Percentiles rank a stretch among this genome's conserved stretches.
These are phyloP conservation scores for Trypanosomatidae sp. DNA, from an alignment of 208 protist genomes.

Conservation along the genomic window DNA sequence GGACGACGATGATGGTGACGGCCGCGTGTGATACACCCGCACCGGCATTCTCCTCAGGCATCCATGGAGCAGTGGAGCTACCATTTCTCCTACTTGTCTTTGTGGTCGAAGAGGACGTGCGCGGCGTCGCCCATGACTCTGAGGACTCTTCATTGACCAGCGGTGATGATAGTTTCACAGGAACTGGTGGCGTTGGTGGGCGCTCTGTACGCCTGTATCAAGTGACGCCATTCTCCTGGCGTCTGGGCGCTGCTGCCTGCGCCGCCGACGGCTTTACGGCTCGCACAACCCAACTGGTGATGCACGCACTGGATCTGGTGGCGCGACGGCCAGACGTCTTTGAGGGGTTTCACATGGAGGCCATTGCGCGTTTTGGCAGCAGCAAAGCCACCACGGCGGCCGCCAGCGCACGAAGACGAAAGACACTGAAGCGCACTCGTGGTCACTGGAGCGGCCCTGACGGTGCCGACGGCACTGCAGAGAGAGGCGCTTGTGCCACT, in stretches of 20 bases:
- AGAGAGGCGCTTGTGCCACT: not conserved
- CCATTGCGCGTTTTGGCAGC: not conserved
- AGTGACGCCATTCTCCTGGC: conserved; percentile 25
- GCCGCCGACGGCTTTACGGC: conserved; percentile 1
- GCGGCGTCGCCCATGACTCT: not conserved
- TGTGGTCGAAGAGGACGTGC: conserved; percentile 1
- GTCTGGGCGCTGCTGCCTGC: conserved; percentile 1
- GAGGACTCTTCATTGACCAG: not conserved
- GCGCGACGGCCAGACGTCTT: conserved; percentile 17
- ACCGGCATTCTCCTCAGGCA: not conserved
- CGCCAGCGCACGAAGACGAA: not conserved
- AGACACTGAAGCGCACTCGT: not conserved
- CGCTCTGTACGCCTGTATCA: conserved; percentile 15
- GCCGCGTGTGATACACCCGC: not conserved
- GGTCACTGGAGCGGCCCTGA: not conserved
- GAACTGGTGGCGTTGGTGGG: not conserved
- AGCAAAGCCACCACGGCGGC: not conserved
- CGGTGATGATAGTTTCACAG: not conserved
- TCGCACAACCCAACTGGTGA: conserved; percentile 7
- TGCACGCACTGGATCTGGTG: conserved; percentile 21
- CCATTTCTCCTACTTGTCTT: conserved; percentile 27
- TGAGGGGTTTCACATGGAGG: conserved; percentile 5
- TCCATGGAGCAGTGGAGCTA: conserved; percentile 11
- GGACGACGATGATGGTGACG: conserved; percentile 1
- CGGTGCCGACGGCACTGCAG: not conserved